Conservation (phyloP, 1,284 basidiomycete species). For the Trichosporon ovoides region DNA sequence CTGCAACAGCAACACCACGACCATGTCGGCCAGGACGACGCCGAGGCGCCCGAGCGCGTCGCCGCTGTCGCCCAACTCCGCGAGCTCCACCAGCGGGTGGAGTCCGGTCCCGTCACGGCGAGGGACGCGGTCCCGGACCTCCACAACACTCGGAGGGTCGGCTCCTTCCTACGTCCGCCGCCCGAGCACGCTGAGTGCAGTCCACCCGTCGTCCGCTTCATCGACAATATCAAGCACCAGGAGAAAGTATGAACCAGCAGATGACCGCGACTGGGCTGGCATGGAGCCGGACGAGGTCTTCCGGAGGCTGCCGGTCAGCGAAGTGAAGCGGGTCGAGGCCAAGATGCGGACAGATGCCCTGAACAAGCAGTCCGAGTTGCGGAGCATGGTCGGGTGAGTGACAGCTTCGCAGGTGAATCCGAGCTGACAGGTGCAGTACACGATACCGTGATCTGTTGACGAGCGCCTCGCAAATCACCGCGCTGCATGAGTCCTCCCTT, state of each 20-base stretch:
- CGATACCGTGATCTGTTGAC: slow-evolving; percentile 88
- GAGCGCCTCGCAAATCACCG: slow-evolving; percentile 80
- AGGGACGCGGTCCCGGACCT: background rate
- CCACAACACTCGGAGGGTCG: background rate
- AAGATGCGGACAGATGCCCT: slow-evolving; percentile 74
- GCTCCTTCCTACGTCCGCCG: slow-evolving; percentile 2
- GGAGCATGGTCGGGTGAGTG: slow-evolving; percentile 91
- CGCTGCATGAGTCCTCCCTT: slow-evolving; percentile 53
- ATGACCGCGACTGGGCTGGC: slow-evolving; percentile 38
- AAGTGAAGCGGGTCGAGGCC: slow-evolving; percentile 67
- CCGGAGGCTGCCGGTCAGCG: slow-evolving; percentile 62
- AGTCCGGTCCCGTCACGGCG: background rate
- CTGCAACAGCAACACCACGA: background rate
- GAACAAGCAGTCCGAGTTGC: slow-evolving; percentile 82
- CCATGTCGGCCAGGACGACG: slow-evolving; percentile 10
- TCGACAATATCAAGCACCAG: background rate
- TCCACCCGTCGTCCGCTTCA: background rate
- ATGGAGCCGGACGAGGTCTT: slow-evolving; percentile 78
- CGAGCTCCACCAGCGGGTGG: background rate
- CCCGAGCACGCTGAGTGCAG: background rate
- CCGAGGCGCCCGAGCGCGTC: slow-evolving; percentile 7
- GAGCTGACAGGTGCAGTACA: slow-evolving; percentile 57
- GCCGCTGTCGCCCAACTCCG: background rate
- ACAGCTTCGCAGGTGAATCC: background rate
- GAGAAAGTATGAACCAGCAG: background rate